Base-by-base conservation (phyloP, 495 filamentous ascomycete genomes). In the Neurospora sp. region DNA sequence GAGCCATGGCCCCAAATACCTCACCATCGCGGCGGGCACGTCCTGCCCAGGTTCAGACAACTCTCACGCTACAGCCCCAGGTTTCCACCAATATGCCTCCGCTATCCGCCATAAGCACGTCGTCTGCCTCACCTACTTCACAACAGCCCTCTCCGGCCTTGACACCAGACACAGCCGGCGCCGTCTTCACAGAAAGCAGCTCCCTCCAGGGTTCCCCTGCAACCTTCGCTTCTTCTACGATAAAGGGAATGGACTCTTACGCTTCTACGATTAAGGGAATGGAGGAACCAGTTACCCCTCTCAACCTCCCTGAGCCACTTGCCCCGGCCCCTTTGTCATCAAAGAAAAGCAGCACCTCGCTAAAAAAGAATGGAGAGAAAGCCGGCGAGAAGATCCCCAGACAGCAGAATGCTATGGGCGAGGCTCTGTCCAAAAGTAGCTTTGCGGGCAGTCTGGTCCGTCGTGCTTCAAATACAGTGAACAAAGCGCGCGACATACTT, bases 301-400 rank as follows among this genome's bases (percentile, higher is more conserved):
- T 86, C 59, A 80, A 82, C 59, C 81, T 87, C 62, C 84, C 84
- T 31, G 85, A 86, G 21, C 73, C 85, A 37, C 76, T 85, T 74
- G 70, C 73, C 13, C 48, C 66, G 36, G 39, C 70, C 28, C 36
- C 70, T 10, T 70, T 86, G 43, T 79, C 82, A 40, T 81, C 76
- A 40, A 83, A 79, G 72, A 77, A 81, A 13, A 83, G 81, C 77
- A 80, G 75, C 71, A 79, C 72, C 73, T 84, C 84, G 34, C 77
- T 83, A 7, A 73, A 73, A 43, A 77, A 83, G 24, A 74, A 66
- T 36, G 54, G 54, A 66, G 54, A 66, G 54, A 66, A 66, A 36
- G 31, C 19, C 54, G 28, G 28, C 24, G 54, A 66, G 28, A 66
- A 66, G 7, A 19, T 66, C 28, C 28, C 28, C 8, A 31, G 54